Evolutionary conservation across 2,329 filamentous ascomycete genomes (phyloP).

Genomic region (Calonectria leucothoes): DNA sequence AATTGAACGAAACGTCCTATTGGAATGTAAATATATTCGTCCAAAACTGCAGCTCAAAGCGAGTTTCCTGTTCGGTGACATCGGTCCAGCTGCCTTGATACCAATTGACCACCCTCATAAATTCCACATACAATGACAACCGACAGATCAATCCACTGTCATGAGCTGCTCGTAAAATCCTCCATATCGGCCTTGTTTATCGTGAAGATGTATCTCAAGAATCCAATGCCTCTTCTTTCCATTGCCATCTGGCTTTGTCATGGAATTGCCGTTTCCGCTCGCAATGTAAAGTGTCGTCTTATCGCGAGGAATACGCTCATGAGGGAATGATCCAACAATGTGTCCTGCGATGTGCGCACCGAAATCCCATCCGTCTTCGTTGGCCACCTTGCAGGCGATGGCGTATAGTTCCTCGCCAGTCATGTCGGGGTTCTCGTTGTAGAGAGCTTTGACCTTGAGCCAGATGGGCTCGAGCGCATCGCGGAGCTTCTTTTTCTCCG

Average conservation of each 20-base stretch:
- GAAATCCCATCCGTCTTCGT: conserved; percentile 55
- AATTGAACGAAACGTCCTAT: background rate
- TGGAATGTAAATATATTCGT: background rate
- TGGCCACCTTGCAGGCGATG: conserved; percentile 53
- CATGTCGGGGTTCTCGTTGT: conserved; percentile 53
- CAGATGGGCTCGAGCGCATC: conserved; percentile 60
- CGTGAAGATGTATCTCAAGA: conserved; percentile 60
- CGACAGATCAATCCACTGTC: conserved; percentile 26
- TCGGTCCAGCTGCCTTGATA: background rate
- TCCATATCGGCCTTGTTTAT: conserved; percentile 50
- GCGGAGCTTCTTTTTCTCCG: conserved; percentile 55
- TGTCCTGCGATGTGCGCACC: conserved; percentile 59
- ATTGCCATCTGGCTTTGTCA: conserved; percentile 52
- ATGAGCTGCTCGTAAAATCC: conserved; percentile 57
- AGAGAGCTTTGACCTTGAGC: conserved; percentile 55
- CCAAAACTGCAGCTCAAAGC: background rate
- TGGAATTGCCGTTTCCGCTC: conserved; percentile 54
- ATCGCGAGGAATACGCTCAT: conserved; percentile 62
- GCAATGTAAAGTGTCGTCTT: conserved; percentile 58
- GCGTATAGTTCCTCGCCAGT: conserved; percentile 60
- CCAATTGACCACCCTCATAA: background rate
- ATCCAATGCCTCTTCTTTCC: conserved; percentile 61
- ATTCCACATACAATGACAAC: background rate
- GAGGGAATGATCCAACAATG: conserved; percentile 61
- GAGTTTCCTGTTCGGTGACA: background rate